Evolutionary conservation across 176 grass and related monocot species (phyloP).

Genomic region (Typha latifolia): DNA sequence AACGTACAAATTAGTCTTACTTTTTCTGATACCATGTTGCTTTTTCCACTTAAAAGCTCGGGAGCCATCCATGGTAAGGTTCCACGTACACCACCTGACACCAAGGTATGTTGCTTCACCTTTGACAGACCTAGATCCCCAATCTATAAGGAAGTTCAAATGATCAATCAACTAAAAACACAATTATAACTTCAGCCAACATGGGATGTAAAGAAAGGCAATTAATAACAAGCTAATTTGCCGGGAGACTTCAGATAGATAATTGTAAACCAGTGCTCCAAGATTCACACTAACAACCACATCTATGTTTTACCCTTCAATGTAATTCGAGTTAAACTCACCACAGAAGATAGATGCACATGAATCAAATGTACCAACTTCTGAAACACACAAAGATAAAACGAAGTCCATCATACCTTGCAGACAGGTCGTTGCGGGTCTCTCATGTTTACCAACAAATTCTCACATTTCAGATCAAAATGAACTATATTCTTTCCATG

Average conservation of each 20-base stretch:
- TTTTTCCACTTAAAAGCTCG: conserved; percentile 89
- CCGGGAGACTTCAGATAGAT: no score
- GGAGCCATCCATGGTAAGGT: conserved; percentile 99
- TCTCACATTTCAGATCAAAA: conserved; percentile 97
- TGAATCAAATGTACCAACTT: not conserved
- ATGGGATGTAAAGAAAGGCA: not conserved
- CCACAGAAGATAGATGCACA: not conserved
- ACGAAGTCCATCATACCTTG: conserved; percentile 41
- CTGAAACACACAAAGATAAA: not conserved
- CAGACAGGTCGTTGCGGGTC: conserved; percentile 88
- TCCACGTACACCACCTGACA: conserved; percentile 93
- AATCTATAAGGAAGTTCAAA: conserved; percentile 40
- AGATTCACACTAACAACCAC: not conserved
- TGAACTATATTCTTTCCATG: conserved; percentile 94
- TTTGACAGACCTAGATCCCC: conserved; percentile 97
- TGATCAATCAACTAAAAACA: not conserved
- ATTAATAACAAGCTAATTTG: no score
- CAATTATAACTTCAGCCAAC: not conserved
- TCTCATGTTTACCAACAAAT: conserved; percentile 94
- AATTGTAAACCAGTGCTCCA: not conserved
- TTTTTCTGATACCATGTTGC: conserved; percentile 96
- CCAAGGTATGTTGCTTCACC: conserved; percentile 94
- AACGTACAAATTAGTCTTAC: conserved; percentile 26
- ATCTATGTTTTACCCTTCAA: no score
- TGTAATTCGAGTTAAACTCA: not conserved